Evolutionary conservation across 1,284 basidiomycete genomes (phyloP), one percentile per base, ranked within the genome.

Genomic region (Ustilago loliicola): DNA sequence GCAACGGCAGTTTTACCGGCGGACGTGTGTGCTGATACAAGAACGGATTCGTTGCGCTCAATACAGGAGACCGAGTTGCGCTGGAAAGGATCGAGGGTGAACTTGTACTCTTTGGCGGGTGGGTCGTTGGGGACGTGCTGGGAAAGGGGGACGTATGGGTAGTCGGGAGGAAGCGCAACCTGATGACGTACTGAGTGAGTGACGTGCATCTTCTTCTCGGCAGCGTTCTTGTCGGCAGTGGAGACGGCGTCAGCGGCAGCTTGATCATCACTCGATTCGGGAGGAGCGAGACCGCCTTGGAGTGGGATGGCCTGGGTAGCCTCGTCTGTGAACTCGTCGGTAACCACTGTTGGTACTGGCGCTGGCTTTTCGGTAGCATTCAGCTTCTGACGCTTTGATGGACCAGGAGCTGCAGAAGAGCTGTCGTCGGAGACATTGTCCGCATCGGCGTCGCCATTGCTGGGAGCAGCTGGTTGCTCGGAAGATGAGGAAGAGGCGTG

Each of bases 1-100:
- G 97, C 97, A 62, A 99, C 96, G 63, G 98, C 96, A 2, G 96
- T 98, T 88, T 99, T 98, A 80, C 96, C 96, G 19, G 96, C 96
- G 87, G 94, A 96, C 1, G 96, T 99, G 88, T 99, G 96, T 0
- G 96, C 96, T n/a, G 96, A 98, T 1, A 99, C 97, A 55, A 99
- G 90, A 3, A 99, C 97, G 82, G 93, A 95, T 88, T 99, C 97
- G 86, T 96, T 96, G 36, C 97, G 90, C 87, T 99, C 95, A 68
- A 99, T 99, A 61, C 94, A 96, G 77, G 93, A 91, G 19, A 98
- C 92, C 1, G 96, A 94, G 56, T 98, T 95, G 85, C 92, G 91
- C 87, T 99, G 97, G 89, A 99, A 99, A 25, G 97, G 97, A 88
- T 99, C 97, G 64, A 99, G 90, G 55, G 92, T 93, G 89, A 99